Conservation (phyloP, 2,329 filamentous ascomycete species). For the Lachnum nothofagi region DNA sequence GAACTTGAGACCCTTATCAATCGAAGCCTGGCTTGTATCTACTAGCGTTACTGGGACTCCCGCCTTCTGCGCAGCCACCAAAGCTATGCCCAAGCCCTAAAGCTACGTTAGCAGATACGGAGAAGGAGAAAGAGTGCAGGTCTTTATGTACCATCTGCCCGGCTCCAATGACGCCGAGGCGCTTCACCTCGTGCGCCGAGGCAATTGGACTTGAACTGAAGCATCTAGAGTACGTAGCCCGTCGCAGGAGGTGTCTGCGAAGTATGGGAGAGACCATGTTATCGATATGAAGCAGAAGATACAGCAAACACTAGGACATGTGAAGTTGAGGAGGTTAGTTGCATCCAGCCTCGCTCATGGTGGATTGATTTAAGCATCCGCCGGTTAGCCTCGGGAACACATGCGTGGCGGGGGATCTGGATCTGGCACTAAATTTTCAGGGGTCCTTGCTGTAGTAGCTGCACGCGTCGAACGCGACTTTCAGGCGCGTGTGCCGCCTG, state of each 20-base stretch:
- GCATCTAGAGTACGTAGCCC: slow-evolving; percentile 36
- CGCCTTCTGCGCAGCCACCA: slow-evolving; percentile 84
- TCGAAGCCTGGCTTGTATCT: slow-evolving; percentile 74
- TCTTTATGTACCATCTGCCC: slow-evolving; percentile 79
- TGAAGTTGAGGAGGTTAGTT: slow-evolving; percentile 1
- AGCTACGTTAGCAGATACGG: slow-evolving; percentile 7
- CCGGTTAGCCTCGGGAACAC: no score
- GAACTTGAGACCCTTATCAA: slow-evolving; percentile 86
- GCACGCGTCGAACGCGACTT: background rate
- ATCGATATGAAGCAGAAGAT: background rate
- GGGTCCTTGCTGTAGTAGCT: background rate
- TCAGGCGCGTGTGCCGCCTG: no score
- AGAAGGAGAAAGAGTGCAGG: background rate
- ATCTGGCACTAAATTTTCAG: no score
- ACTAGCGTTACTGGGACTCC: slow-evolving; percentile 79
- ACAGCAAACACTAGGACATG: background rate
- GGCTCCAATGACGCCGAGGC: slow-evolving; percentile 84
- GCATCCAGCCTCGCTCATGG: background rate
- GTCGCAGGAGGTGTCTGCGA: slow-evolving; percentile 23
- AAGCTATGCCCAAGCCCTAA: slow-evolving; percentile 89
- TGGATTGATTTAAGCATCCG: background rate
- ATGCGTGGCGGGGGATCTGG: no score
- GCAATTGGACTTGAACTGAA: slow-evolving; percentile 66
- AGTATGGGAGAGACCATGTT: slow-evolving; percentile 29
- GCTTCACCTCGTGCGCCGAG: slow-evolving; percentile 69